phyloP scores from a whole-genome alignment of 345 rosid genomes.

The Brassica rapa region DNA sequence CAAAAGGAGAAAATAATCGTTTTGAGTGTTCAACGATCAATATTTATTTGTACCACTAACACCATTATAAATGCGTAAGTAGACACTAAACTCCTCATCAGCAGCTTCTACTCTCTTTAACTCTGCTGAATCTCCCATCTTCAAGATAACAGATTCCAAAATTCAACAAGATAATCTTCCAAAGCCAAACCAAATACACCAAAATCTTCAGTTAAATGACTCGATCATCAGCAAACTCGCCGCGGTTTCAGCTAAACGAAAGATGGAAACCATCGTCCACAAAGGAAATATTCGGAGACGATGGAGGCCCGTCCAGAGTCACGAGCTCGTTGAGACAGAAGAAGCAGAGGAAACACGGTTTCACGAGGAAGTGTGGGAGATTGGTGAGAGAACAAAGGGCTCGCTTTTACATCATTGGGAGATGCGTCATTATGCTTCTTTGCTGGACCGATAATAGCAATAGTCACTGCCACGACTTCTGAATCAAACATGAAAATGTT shows the following conservation, averaged over 20 bases:
- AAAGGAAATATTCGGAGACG: slow-evolving; percentile 43
- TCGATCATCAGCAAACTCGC: slow-evolving; percentile 16
- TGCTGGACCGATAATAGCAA: slow-evolving; percentile 85
- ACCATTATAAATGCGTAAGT: slow-evolving; percentile 27
- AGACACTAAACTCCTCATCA: slow-evolving; percentile 2
- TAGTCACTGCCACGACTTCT: slow-evolving; percentile 39
- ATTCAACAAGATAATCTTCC: not conserved
- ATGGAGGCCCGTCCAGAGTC: not conserved
- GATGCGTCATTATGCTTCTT: slow-evolving; percentile 85
- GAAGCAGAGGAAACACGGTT: slow-evolving; percentile 53
- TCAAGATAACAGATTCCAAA: not conserved
- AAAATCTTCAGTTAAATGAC: slow-evolving; percentile 11
- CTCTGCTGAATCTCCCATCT: not conserved
- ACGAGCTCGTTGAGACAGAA: slow-evolving; percentile 45
- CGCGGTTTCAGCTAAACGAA: slow-evolving; percentile 46
- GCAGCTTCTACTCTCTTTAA: not conserved
- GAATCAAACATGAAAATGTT: not conserved
- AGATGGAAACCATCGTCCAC: slow-evolving; percentile 57
- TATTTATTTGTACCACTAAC: not conserved
- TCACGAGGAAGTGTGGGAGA: slow-evolving; percentile 77
- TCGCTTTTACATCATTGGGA: slow-evolving; percentile 84
- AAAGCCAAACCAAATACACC: not conserved
- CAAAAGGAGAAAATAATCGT: not conserved
- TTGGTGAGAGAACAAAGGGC: slow-evolving; percentile 85
- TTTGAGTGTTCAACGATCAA: not conserved